These are phyloP conservation scores for Funneliformis caledonium DNA, from an alignment of 371 early-diverging fungal species.

Conservation along the genomic window DNA sequence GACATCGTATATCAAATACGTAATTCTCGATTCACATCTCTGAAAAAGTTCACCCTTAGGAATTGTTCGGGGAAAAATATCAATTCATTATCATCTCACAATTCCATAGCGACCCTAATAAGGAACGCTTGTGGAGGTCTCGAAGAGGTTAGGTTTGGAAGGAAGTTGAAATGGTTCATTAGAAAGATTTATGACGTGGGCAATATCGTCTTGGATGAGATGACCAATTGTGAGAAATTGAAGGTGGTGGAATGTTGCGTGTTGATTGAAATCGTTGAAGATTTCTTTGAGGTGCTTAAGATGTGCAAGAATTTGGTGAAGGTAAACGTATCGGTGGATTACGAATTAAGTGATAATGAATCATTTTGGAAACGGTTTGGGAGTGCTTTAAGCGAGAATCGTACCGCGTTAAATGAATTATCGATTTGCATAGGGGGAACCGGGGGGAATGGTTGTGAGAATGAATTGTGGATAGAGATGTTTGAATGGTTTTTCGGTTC, in stretches of 20 bases:
- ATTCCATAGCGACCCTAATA: not conserved
- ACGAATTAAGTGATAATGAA: not conserved
- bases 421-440: not conserved
- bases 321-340: not conserved
- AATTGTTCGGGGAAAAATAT: not conserved
- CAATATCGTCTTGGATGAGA: not conserved
- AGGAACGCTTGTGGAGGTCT: not conserved
- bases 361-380: not conserved
- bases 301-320: not conserved
- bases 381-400: not conserved
- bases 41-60: not conserved
- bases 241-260: not conserved
- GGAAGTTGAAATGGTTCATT: not conserved
- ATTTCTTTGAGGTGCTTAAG: not conserved
- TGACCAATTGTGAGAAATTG: not conserved
- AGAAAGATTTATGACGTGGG: not conserved
- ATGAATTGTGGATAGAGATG: not conserved
- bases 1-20: not conserved
- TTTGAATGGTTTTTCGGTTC: not conserved
- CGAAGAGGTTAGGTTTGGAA: not conserved
- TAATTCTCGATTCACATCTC: not conserved
- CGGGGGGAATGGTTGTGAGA: not conserved
- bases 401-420: not conserved
- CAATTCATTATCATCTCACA: not conserved
- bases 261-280: not conserved